A percentile compares a stretch with the other conserved stretches of the same genome.
Conservation (phyloP, 768 basidiomycete species). For the Pulveroboletus sp. region DNA sequence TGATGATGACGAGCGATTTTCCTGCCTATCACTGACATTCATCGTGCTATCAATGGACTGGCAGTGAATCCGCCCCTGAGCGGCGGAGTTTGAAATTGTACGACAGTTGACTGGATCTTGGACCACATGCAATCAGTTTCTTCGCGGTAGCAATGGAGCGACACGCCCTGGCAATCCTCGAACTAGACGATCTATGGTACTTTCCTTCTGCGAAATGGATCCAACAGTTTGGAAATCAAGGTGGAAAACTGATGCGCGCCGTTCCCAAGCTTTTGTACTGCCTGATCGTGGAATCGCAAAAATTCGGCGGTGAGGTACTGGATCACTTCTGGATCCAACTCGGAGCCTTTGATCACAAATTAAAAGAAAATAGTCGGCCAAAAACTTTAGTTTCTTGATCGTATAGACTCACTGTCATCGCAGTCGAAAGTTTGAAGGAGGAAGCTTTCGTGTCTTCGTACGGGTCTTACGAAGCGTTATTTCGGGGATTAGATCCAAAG, state of each 20-base stretch:
- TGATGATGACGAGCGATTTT: conserved; percentile 26
- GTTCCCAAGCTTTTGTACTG: not conserved
- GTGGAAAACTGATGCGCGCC: not conserved
- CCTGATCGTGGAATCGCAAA: conserved; percentile 1
- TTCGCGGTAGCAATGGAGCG: too few species aligned
- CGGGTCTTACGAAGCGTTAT: not conserved
- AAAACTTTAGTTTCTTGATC: not conserved
- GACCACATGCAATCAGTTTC: too few species aligned
- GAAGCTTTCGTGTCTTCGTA: not conserved
- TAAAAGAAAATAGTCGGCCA: conserved; percentile 1
- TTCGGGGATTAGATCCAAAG: not conserved
- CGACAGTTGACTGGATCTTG: too few species aligned
- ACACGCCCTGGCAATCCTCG: conserved; percentile 1
- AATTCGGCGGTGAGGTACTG: not conserved
- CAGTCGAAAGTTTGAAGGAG: conserved; percentile 1
- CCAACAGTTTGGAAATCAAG: not conserved
- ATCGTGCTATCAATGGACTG: too few species aligned
- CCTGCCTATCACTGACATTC: conserved; percentile 28
- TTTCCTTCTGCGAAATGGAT: not conserved
- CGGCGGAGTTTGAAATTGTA: too few species aligned
- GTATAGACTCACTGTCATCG: not conserved
- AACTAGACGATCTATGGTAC: not conserved
- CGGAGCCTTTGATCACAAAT: not conserved
- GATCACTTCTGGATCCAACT: conserved; percentile 3
- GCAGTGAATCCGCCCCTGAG: too few species aligned